Evolutionary conservation across 176 grass and related monocot genomes (phyloP), one percentile per base, ranked within the genome.

Genomic region (Rhipidocladum racemiflorum): DNA sequence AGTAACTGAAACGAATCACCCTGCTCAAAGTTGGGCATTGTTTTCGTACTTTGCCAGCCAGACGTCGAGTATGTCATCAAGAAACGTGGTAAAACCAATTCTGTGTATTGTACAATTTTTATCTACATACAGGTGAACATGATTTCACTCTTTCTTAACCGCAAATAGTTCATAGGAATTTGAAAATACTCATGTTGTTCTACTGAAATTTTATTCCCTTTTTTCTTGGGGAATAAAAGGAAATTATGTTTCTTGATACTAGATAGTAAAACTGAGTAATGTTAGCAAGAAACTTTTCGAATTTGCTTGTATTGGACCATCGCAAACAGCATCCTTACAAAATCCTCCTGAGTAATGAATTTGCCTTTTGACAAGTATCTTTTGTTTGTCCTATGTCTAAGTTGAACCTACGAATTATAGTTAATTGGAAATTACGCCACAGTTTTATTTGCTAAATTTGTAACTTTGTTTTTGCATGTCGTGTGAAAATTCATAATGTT

Each of bases 101-200:
- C 27, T 50, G 11, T 72, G 36, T 79, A 13, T 24, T 65, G 75
- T 87, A 55, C 56, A 76, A 72, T 57, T 73, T 71, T 83, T 65
- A 0, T 79, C 66, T 49, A 73, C 28, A 40, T 79, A 57, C 63
- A 36, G 35, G 45, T 79, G 82, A 46, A 14, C 32, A 27, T 32
- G 40, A 79, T 2, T 20, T 78, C 29, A 60, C 29, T 38, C 62
- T 68, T 66, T 80, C 14, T 69, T 53, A 56, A 65, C 68, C 67
- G 55, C 69, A 73, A 74, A 65, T 80, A 55, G 68, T 35, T 55
- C 3, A 43, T 70, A 76, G 39, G 29, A 75, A 35, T 68, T 60
- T 77, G 49, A 43, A 68, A 68, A 53, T 64, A 53, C 6, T 56
- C 7, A 12, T 57, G 29, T 51, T 69, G 13, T 28, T 88, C 11